Evolutionary conservation across 179 eudicot genomes (phyloP), one percentile per base, ranked within the genome.

Genomic region (Gypsophila paniculata): DNA sequence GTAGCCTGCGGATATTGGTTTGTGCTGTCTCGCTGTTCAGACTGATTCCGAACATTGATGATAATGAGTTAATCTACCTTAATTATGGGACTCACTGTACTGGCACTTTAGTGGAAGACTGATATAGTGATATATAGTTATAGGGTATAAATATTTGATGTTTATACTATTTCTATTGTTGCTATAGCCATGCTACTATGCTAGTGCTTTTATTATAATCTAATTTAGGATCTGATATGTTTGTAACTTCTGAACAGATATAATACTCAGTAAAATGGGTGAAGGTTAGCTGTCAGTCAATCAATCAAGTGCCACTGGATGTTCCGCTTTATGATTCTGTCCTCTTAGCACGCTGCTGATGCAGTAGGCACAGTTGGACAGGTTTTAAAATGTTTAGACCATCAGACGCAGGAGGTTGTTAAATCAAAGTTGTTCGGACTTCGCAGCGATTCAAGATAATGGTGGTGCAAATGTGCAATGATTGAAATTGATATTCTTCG

Each of bases 391-490:
- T 91, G 97, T 76, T 78, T 87, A 84, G 97, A 90, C 70, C 81
- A 83, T 70, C 80, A 85, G 68, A 82, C 77, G 48, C 78, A 81
- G 51, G 97, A 91, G 73, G 75, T 64, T 74, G 97, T 91, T 18
- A 94, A 34, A 68, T 91, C 51, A 91, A 91, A 77, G 82, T 91
- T 66, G 85, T 91, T 65, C 87, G 97, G 61, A 83, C 34, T 29
- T 29, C 34, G 34, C 4, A 29, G 93, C 81, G 82, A 84, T 74
- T 77, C 81, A 15, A 88, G 88, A 75, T 91, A 91, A 91, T 71
- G 91, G 97, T 74, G 93, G 86, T 71, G 96, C n/a, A n/a, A n/a
- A n/a, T n/a, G 91, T 25, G 97, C 96, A 44, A 87, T 87, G 91
- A 81, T 86, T 66, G 96, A 91, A 81, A 76, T 91, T 81, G 89